A percentile compares a stretch with the other conserved stretches of the same genome.
These are phyloP conservation scores for Solanum sparsipilum DNA, from an alignment of 257 asterid species.

Conservation along the genomic window DNA sequence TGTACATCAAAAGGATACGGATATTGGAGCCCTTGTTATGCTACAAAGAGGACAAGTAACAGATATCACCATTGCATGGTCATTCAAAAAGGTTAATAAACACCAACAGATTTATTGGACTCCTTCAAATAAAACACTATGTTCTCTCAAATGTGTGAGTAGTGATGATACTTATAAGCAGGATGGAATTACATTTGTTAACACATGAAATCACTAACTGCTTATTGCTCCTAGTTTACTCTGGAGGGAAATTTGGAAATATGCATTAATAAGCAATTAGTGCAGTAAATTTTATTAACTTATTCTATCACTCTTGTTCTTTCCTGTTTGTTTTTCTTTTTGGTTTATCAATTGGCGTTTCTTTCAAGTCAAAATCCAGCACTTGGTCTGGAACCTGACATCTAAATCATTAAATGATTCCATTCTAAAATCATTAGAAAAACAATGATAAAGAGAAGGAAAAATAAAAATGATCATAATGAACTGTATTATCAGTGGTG, in stretches of 20 bases:
- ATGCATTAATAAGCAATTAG: background rate
- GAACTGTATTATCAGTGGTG: background rate
- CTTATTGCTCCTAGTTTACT: background rate
- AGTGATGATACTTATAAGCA: background rate
- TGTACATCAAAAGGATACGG: constrained; percentile 73
- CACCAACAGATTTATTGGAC: background rate
- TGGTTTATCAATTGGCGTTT: background rate
- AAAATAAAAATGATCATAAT: background rate
- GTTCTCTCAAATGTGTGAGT: background rate
- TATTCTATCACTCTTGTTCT: background rate
- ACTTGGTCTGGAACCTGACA: background rate
- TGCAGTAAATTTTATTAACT: background rate
- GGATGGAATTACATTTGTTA: background rate
- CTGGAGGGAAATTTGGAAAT: background rate
- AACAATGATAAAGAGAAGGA: background rate
- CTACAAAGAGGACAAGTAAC: constrained; percentile 33
- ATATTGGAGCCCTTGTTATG: constrained; percentile 59
- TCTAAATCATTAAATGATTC: background rate
- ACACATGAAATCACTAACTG: background rate
- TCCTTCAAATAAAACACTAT: background rate
- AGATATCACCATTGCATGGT: constrained; percentile 7
- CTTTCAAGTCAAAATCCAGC: background rate
- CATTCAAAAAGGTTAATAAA: background rate
- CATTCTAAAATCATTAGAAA: background rate
- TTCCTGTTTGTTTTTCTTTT: background rate